Conservation (phyloP, 2,329 filamentous ascomycete species). For the Endocalyx cinctus region DNA sequence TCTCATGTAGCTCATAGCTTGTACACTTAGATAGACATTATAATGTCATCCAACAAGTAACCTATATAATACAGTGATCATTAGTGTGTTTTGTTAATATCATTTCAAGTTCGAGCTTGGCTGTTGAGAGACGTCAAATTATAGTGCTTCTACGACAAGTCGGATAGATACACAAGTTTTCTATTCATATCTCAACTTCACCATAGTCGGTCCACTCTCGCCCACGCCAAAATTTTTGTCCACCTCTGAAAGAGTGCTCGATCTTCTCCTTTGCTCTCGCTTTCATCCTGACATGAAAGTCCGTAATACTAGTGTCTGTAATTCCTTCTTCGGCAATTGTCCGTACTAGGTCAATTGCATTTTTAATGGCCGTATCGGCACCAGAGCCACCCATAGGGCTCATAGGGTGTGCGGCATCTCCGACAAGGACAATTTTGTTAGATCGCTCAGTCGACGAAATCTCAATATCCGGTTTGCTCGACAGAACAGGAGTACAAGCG, state of each 20-base stretch:
- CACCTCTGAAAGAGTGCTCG: slow-evolving; percentile 25
- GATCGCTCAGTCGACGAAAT: slow-evolving; percentile 11
- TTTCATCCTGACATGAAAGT: slow-evolving; percentile 22
- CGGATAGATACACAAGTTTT: no score
- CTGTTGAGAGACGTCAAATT: no score
- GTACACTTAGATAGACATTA: slow-evolving; percentile 8
- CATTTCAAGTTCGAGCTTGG: no score
- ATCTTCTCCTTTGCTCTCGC: slow-evolving; percentile 21
- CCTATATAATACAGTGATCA: no score
- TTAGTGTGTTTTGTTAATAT: no score
- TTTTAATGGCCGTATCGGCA: slow-evolving; percentile 23
- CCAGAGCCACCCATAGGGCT: slow-evolving; percentile 27
- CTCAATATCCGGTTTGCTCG: slow-evolving; percentile 25
- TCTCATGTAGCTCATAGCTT: slow-evolving; percentile 15
- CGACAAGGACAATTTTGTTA: slow-evolving; percentile 18
- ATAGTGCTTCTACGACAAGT: no score
- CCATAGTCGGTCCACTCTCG: slow-evolving; percentile 21
- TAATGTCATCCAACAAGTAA: no score
- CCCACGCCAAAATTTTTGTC: slow-evolving; percentile 23
- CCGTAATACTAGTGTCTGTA: slow-evolving; percentile 9
- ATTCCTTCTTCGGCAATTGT: slow-evolving; percentile 18
- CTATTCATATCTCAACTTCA: slow-evolving; percentile 8
- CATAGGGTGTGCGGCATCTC: slow-evolving; percentile 24
- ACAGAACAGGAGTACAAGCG: slow-evolving; percentile 21
- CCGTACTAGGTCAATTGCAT: slow-evolving; percentile 20